These are phyloP conservation scores for Yamadazyma phyllophila DNA, from an alignment of 805 yeast species.

Conservation along the genomic window DNA sequence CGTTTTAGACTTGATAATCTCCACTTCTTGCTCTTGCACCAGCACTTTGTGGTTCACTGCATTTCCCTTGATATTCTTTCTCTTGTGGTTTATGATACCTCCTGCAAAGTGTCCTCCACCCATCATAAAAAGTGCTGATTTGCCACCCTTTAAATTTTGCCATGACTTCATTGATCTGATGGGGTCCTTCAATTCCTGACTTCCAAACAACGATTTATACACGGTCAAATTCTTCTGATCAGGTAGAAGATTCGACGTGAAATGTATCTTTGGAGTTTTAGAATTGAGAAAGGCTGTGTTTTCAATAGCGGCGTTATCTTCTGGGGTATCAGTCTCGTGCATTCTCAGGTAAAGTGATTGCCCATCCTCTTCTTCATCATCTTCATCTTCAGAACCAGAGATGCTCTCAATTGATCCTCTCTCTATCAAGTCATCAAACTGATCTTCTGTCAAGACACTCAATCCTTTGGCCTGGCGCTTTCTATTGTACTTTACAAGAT, in stretches of 20 bases:
- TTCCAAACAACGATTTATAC: conserved; percentile 61
- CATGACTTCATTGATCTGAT: conserved; percentile 43
- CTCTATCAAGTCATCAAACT: conserved; percentile 56
- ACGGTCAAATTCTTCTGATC: conserved; percentile 55
- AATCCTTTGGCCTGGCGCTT: conserved; percentile 50
- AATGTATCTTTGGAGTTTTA: conserved; percentile 65
- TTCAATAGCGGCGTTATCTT: neutral
- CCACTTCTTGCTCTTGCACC: conserved; percentile 61
- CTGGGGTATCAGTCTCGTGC: conserved; percentile 9
- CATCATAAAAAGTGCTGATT: conserved; percentile 84
- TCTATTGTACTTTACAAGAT: conserved; percentile 56
- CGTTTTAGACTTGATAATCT: conserved; percentile 71
- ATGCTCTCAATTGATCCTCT: conserved; percentile 52
- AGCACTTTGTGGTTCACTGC: conserved; percentile 42
- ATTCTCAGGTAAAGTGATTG: conserved; percentile 21
- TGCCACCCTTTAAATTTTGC: conserved; percentile 28
- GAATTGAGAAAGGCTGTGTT: conserved; percentile 49
- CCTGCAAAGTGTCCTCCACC: conserved; percentile 99
- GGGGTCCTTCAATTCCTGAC: conserved; percentile 47
- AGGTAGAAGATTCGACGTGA: conserved; percentile 48
- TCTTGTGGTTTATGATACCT: conserved; percentile 78
- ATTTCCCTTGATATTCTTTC: conserved; percentile 55
- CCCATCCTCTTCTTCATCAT: conserved; percentile 15
- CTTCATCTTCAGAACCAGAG: conserved; percentile 50
- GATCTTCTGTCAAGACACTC: conserved; percentile 48